A percentile compares a stretch with the other conserved stretches of the same genome.
Evolutionary conservation across 2,329 filamentous ascomycete species (phyloP).

Genomic region (Exophiala spinifera): DNA sequence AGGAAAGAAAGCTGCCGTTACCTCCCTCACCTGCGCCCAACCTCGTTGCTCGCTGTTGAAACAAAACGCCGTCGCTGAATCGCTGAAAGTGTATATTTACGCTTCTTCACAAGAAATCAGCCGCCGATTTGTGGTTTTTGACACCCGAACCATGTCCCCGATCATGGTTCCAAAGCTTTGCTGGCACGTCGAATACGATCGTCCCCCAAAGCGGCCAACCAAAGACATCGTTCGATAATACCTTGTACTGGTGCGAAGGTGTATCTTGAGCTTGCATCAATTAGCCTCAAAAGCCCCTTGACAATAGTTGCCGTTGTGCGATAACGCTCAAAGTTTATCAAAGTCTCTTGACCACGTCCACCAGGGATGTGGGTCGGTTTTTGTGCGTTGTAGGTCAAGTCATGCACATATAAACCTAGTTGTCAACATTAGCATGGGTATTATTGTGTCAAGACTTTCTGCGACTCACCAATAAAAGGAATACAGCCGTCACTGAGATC

Average conservation of each 20-base stretch:
- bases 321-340: constrained; percentile 66
- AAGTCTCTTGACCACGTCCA: constrained; percentile 48
- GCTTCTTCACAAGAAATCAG: not conserved
- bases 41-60: not conserved
- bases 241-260: constrained; percentile 56
- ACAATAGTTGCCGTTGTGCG: constrained; percentile 64
- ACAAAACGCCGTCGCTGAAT: constrained; percentile 15
- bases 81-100: constrained; percentile 6
- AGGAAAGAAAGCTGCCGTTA: not conserved
- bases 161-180: constrained; percentile 38
- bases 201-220: constrained; percentile 60
- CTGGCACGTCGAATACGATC: constrained; percentile 53
- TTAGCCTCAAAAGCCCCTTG: constrained; percentile 60
- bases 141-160: not conserved
- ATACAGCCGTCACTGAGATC: constrained; percentile 61
- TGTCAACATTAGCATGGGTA: constrained; percentile 10
- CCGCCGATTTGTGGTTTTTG: not conserved
- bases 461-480: constrained; percentile 58
- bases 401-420: constrained; percentile 62
- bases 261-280: constrained; percentile 63
- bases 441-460: not conserved
- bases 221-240: constrained; percentile 61
- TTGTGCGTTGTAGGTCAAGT: constrained; percentile 65
- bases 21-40: not conserved
- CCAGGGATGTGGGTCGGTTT: constrained; percentile 58